These are phyloP conservation scores for Pseudocohnilembus persalinus DNA, from an alignment of 169 alveolate genomes.

Conservation along the genomic window DNA sequence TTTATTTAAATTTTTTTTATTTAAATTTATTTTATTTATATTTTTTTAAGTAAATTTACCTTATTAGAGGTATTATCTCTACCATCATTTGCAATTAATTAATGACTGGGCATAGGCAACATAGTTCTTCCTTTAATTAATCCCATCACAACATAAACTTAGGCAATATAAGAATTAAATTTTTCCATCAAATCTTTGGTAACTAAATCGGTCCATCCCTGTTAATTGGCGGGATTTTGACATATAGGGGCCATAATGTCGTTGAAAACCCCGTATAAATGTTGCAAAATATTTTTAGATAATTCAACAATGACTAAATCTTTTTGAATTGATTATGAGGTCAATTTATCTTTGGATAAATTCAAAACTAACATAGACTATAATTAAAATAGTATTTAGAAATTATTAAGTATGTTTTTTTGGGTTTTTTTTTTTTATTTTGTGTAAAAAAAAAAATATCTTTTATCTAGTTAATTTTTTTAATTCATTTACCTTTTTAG, in stretches of 20 bases:
- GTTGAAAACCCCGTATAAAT: constrained; percentile 76
- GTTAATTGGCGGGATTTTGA: constrained; percentile 80
- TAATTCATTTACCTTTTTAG: background rate
- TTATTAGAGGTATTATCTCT: constrained; percentile 77
- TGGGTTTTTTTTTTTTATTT: no score
- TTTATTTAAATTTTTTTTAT: no score
- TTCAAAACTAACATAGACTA: background rate
- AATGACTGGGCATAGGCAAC: constrained; percentile 60
- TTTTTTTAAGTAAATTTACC: background rate
- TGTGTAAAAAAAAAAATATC: no score
- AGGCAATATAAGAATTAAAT: constrained; percentile 90
- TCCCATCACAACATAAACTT: constrained; percentile 91
- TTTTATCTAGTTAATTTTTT: background rate
- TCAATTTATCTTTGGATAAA: background rate
- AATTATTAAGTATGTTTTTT: no score
- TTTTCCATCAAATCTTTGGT: constrained; percentile 93
- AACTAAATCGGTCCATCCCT: constrained; percentile 90
- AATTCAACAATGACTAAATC: constrained; percentile 11
- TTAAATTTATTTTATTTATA: no score
- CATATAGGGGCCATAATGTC: constrained; percentile 86
- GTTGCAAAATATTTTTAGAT: constrained; percentile 59
- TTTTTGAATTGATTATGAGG: background rate
- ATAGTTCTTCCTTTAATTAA: constrained; percentile 91
- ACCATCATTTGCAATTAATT: constrained; percentile 20
- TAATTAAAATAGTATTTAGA: no score